These are phyloP conservation scores for Cladosporium sp. DNA, from an alignment of 2,329 filamentous ascomycete genomes.

Conservation along the genomic window DNA sequence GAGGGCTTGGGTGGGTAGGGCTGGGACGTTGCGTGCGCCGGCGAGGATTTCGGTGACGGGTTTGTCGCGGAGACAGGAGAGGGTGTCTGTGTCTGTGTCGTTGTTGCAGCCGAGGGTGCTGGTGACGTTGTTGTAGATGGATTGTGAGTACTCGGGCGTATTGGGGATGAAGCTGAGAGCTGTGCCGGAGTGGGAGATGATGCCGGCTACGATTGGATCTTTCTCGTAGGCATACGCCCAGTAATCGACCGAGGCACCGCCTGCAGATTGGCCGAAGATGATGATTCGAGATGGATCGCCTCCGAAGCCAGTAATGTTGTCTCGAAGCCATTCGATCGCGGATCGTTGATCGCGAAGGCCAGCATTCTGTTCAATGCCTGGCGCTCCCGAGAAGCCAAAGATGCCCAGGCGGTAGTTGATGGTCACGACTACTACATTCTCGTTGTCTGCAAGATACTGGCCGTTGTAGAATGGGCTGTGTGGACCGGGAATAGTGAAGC, in stretches of 20 bases:
- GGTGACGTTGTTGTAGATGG: conserved; percentile 32
- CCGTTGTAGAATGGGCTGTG: conserved; percentile 44
- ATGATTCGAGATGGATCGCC: conserved; percentile 42
- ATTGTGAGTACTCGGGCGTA: conserved; percentile 22
- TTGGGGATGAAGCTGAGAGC: conserved; percentile 51
- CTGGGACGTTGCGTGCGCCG: conserved; percentile 22
- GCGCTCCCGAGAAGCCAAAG: conserved; percentile 45
- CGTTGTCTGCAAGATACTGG: conserved; percentile 39
- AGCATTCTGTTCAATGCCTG: conserved; percentile 46
- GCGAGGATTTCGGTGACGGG: conserved; percentile 20
- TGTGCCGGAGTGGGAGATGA: conserved; percentile 44
- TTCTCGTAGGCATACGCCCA: conserved; percentile 39
- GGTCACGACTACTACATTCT: conserved; percentile 46
- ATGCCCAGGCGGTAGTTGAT: conserved; percentile 48
- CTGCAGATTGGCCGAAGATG: conserved; percentile 36
- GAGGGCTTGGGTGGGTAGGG: conserved; percentile 21
- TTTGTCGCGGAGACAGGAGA: conserved; percentile 28
- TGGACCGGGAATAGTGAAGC: conserved; percentile 42
- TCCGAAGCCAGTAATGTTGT: conserved; percentile 55
- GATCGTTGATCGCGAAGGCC: conserved; percentile 58
- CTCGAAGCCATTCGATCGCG: conserved; percentile 55
- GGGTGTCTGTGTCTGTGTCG: conserved; percentile 45
- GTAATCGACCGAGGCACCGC: conserved; percentile 33
- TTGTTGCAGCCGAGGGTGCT: conserved; percentile 37
- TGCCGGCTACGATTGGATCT: conserved; percentile 43